Percentiles rank a stretch among this genome's conserved stretches.
Evolutionary conservation across 192 early-diverging fungal genomes (phyloP).

Genomic region (Cladochytrium replicatum): DNA sequence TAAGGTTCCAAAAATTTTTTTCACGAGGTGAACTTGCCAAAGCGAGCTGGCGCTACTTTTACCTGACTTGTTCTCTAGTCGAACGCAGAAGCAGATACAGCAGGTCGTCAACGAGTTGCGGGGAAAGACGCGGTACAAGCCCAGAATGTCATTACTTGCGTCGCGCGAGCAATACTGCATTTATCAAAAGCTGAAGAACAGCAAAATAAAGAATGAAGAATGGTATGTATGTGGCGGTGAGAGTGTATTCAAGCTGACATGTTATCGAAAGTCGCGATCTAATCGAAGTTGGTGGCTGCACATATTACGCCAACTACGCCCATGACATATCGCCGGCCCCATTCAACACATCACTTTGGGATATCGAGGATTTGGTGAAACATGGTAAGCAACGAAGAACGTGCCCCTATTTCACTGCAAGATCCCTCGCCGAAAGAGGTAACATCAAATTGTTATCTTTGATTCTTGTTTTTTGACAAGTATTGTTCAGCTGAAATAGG

Average conservation of each 20-base stretch:
- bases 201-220: conserved; percentile 2
- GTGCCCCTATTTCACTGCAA: neutral
- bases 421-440: conserved; percentile 12
- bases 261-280: too few species aligned
- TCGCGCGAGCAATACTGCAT: conserved; percentile 18
- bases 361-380: conserved; percentile 18
- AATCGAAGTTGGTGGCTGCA: too few species aligned
- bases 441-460: conserved; percentile 9
- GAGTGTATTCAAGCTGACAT: too few species aligned
- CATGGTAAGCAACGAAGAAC: too few species aligned
- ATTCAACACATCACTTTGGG: too few species aligned
- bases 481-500: conserved; percentile 5
- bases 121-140: neutral
- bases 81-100: conserved; percentile 22
- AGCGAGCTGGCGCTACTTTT: neutral
- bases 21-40: neutral
- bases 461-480: conserved; percentile 4
- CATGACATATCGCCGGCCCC: too few species aligned
- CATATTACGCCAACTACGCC: too few species aligned
- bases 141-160: conserved; percentile 15
- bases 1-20: conserved; percentile 9
- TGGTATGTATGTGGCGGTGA: too few species aligned
- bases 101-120: conserved; percentile 16
- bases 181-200: neutral
- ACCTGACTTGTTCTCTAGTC: conserved; percentile 5